Conservation (phyloP, 805 yeast genomes). For the Kazachstania bromeliacearum region DNA sequence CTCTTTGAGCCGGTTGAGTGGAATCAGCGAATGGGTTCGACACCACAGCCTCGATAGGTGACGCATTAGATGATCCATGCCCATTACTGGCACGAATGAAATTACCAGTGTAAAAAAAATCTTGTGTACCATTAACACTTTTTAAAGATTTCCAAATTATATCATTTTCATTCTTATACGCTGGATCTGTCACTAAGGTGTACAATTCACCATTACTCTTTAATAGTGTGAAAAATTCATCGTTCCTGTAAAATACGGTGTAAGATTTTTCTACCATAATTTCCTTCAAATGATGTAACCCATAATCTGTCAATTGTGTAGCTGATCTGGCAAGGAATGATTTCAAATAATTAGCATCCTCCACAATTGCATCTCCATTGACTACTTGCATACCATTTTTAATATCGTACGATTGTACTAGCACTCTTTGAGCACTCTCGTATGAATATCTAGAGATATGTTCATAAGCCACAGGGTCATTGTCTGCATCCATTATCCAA, state of each 20-base stretch:
- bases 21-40: constrained; percentile 21
- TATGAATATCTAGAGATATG: constrained; percentile 38
- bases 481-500: constrained; percentile 53
- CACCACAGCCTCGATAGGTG: constrained; percentile 1
- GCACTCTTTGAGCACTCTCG: constrained; percentile 50
- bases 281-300: constrained; percentile 41
- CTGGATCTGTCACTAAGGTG: constrained; percentile 64
- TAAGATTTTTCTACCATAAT: constrained; percentile 44
- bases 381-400: constrained; percentile 19
- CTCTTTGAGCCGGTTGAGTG: constrained; percentile 2
- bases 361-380: constrained; percentile 21
- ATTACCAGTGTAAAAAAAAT: constrained; percentile 56
- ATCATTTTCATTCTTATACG: constrained; percentile 38
- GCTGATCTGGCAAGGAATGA: constrained; percentile 51
- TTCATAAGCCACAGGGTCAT: constrained; percentile 27
- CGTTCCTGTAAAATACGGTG: constrained; percentile 76
- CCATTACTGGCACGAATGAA: constrained; percentile 38
- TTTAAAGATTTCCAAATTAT: constrained; percentile 77
- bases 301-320: constrained; percentile 68
- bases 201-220: constrained; percentile 46
- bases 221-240: constrained; percentile 70
- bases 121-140: constrained; percentile 60
- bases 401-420: constrained; percentile 39
- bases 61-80: constrained; percentile 4
- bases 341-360: constrained; percentile 31